phyloP scores from a whole-genome alignment of 176 grass and related monocot genomes.

The Zea mays region Zm-B73-REFERENCE-NAM-5.0 NC_050099.1:183062001-183062500 shows the following conservation, averaged over 20 bases:
- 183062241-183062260: not conserved
- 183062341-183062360: slow-evolving; percentile 12
- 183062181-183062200: too few relatives aligned
- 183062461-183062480: not conserved
- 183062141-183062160: too few relatives aligned
- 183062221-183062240: not conserved
- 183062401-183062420: not conserved
- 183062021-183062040: not conserved
- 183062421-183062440: not conserved
- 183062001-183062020: not conserved
- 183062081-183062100: too few relatives aligned
- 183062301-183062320: not conserved
- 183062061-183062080: not conserved
- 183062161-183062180: too few relatives aligned
- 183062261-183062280: slow-evolving; percentile 7
- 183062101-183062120: too few relatives aligned
- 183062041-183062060: not conserved
- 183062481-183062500: not conserved
- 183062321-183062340: not conserved
- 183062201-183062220: too few relatives aligned
- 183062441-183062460: not conserved
- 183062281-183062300: not conserved
- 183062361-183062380: not conserved
- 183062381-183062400: not conserved
- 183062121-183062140: too few relatives aligned